Evolutionary conservation across 73 alveolate species (phyloP).

Genomic region (Stentor coeruleus): DNA sequence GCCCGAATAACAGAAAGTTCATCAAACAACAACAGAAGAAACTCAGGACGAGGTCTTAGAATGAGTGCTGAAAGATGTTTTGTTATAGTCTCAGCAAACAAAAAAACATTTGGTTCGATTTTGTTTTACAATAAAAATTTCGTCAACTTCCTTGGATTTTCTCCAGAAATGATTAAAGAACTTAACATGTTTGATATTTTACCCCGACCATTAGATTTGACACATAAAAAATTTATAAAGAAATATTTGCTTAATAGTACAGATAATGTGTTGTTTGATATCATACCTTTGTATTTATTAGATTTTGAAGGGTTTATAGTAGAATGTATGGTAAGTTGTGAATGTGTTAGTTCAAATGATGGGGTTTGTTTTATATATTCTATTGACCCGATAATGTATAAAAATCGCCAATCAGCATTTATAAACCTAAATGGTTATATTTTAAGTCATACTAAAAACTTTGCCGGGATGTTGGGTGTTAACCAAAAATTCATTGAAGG

Average conservation of each 20-base stretch:
- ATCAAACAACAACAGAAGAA: neutral
- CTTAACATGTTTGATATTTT: neutral
- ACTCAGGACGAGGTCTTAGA: neutral
- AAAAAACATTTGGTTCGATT: neutral
- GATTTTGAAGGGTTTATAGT: neutral
- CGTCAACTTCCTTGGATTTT: neutral
- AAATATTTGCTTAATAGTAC: neutral
- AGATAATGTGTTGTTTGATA: neutral
- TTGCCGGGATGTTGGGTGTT: neutral
- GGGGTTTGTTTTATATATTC: neutral
- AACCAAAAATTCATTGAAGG: neutral
- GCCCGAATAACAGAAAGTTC: neutral
- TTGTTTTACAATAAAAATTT: too few relatives aligned
- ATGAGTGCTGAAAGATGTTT: neutral
- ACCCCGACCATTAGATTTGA: neutral
- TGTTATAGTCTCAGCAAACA: neutral
- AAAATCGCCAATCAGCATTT: neutral
- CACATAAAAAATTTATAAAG: neutral
- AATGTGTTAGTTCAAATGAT: too few relatives aligned
- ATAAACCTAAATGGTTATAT: neutral
- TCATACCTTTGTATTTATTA: neutral
- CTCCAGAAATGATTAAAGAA: neutral
- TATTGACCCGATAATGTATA: neutral
- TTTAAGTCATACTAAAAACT: neutral
- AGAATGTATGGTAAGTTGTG: neutral